Conservation (phyloP, 2,329 filamentous ascomycete species). For the Aspergillus proliferans region DNA sequence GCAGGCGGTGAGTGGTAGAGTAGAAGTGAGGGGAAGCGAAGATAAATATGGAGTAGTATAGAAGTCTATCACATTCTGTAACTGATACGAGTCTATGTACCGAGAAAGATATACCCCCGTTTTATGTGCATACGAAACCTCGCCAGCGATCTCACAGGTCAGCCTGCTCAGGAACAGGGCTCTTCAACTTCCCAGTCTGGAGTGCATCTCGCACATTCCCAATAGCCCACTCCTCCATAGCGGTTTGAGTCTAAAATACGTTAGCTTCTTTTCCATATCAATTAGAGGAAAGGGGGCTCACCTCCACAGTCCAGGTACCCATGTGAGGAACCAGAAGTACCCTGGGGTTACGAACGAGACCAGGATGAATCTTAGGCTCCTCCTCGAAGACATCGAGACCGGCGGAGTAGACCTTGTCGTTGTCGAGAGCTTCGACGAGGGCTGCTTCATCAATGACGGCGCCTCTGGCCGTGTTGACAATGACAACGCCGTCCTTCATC, state of each 20-base stretch:
- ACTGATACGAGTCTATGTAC: neutral
- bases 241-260: constrained; percentile 42
- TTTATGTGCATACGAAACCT: too few species aligned
- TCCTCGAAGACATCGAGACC: constrained; percentile 80
- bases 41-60: neutral
- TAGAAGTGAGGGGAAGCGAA: neutral
- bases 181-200: constrained; percentile 57
- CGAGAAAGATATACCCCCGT: neutral
- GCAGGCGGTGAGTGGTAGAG: neutral
- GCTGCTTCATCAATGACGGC: constrained; percentile 77
- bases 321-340: constrained; percentile 77
- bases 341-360: constrained; percentile 61
- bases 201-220: constrained; percentile 62
- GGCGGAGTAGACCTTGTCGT: constrained; percentile 62
- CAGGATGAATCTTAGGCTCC: constrained; percentile 69
- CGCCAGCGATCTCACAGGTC: constrained; percentile 26
- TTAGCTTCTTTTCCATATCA: neutral
- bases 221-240: constrained; percentile 70
- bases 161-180: constrained; percentile 66
- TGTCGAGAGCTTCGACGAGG: constrained; percentile 65
- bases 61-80: neutral
- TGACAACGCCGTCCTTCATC: constrained; percentile 72
- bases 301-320: constrained; percentile 73
- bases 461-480: constrained; percentile 78
- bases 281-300: constrained; percentile 5